Conservation (phyloP, 306 rosid genomes). For the Glycine tomentella region DNA sequence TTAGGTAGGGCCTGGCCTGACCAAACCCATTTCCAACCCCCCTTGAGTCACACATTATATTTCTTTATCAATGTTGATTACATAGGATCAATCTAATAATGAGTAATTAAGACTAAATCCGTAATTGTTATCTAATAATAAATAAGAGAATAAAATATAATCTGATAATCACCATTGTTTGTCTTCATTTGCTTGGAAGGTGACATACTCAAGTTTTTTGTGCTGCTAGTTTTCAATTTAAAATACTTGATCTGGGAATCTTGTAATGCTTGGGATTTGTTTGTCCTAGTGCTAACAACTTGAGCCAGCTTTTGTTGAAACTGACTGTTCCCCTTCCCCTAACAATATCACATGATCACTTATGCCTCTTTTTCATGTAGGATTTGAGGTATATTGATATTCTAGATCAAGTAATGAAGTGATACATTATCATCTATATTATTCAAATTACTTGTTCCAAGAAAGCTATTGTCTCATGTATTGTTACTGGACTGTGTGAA, state of each 20-base stretch:
- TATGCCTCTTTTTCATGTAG: neutral
- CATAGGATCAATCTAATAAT: too few species aligned
- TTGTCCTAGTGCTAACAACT: slow-evolving; percentile 20
- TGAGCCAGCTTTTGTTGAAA: neutral
- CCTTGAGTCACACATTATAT: too few species aligned
- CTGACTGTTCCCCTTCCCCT: neutral
- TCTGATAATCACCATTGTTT: neutral
- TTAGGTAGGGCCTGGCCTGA: too few species aligned
- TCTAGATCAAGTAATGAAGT: slow-evolving; percentile 37
- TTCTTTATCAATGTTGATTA: too few species aligned
- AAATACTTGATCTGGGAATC: slow-evolving; percentile 6
- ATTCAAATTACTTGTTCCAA: slow-evolving; percentile 28
- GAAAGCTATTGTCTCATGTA: slow-evolving; percentile 8
- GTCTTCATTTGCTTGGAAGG: neutral
- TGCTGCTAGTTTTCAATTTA: slow-evolving; percentile 1
- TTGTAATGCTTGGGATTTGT: slow-evolving; percentile 6
- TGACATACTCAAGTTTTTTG: neutral
- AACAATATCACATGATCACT: neutral
- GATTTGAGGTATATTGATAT: slow-evolving; percentile 22
- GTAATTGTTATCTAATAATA: too few species aligned
- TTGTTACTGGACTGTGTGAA: slow-evolving; percentile 35
- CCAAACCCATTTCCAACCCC: too few species aligned
- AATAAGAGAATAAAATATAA: too few species aligned
- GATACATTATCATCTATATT: slow-evolving; percentile 31
- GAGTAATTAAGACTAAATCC: too few species aligned